These are phyloP conservation scores for Aureobasidium lini DNA, from an alignment of 2,329 filamentous ascomycete species.

Conservation along the genomic window DNA sequence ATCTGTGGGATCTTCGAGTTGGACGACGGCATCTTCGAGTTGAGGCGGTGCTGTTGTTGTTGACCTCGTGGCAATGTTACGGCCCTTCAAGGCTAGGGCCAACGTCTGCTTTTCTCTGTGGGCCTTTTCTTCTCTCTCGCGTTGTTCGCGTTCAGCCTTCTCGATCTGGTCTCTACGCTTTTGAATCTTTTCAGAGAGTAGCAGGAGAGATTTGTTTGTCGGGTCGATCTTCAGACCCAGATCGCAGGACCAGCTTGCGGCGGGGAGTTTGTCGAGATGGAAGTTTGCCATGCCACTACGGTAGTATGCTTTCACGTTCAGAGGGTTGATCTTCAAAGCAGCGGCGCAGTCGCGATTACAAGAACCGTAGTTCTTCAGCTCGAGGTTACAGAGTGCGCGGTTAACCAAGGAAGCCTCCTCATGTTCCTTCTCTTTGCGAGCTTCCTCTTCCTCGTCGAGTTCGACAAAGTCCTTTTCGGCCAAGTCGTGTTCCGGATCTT, in stretches of 20 bases:
- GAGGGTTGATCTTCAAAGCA: constrained; percentile 68
- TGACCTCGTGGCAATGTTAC: constrained; percentile 58
- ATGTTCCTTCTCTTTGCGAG: constrained; percentile 52
- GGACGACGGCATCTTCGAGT: constrained; percentile 73
- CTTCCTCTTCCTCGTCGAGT: constrained; percentile 54
- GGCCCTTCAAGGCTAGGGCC: constrained; percentile 49
- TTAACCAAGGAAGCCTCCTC: constrained; percentile 78
- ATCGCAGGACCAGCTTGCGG: constrained; percentile 72
- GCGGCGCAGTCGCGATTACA: constrained; percentile 78
- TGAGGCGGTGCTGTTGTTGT: constrained; percentile 68
- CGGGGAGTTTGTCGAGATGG: constrained; percentile 66
- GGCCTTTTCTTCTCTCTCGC: constrained; percentile 47
- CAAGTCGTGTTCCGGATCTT: constrained; percentile 39
- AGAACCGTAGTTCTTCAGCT: constrained; percentile 79
- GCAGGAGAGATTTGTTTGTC: constrained; percentile 58
- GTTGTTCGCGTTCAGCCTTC: constrained; percentile 49
- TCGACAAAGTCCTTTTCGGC: constrained; percentile 27
- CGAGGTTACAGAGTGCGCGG: constrained; percentile 81
- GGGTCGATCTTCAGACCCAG: constrained; percentile 67
- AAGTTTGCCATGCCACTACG: constrained; percentile 73
- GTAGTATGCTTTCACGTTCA: constrained; percentile 86
- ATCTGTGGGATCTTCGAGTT: constrained; percentile 65
- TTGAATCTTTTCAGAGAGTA: constrained; percentile 56
- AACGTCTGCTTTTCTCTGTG: constrained; percentile 51
- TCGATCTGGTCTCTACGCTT: constrained; percentile 50